phyloP scores from a whole-genome alignment of 179 eudicot species.

The Spergularia azorica region DNA sequence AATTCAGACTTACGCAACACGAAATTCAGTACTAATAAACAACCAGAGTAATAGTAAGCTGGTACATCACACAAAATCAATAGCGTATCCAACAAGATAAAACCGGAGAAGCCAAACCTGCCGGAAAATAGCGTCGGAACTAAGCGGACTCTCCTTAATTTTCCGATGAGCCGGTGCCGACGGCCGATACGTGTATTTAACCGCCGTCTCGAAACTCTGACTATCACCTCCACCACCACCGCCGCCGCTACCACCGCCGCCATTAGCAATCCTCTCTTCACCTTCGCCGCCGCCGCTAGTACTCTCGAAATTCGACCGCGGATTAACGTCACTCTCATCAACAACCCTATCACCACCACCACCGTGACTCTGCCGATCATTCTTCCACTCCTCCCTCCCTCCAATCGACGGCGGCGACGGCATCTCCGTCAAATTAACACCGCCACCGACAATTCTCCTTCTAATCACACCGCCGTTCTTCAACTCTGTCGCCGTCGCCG shows the following conservation, averaged over 20 bases:
- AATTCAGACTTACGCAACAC: too few species aligned
- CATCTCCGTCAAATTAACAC: constrained; percentile 2
- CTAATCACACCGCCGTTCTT: constrained; percentile 28
- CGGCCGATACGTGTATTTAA: constrained; percentile 56
- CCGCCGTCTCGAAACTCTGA: constrained; percentile 21
- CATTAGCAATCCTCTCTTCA: not conserved
- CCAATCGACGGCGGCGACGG: constrained; percentile 16
- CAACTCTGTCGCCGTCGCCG: constrained; percentile 31
- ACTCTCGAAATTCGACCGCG: constrained; percentile 28
- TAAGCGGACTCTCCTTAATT: constrained; percentile 86
- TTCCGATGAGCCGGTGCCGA: constrained; percentile 84
- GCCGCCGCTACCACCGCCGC: not conserved
- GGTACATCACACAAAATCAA: too few species aligned
- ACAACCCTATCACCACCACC: constrained; percentile 24
- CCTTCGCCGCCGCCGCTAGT: constrained; percentile 24
- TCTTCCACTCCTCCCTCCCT: constrained; percentile 31
- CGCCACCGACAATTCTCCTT: constrained; percentile 27
- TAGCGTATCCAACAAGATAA: not conserved
- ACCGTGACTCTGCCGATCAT: constrained; percentile 1
- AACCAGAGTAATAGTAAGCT: too few species aligned
- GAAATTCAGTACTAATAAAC: too few species aligned
- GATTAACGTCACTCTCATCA: constrained; percentile 25
- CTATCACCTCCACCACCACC: constrained; percentile 16
- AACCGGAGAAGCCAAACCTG: constrained; percentile 47
- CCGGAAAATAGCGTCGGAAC: constrained; percentile 90